Percentiles rank a stretch among this genome's conserved stretches.
phyloP scores from a whole-genome alignment of 176 grass and related monocot species.

The Rhynchospora tenuis region DNA sequence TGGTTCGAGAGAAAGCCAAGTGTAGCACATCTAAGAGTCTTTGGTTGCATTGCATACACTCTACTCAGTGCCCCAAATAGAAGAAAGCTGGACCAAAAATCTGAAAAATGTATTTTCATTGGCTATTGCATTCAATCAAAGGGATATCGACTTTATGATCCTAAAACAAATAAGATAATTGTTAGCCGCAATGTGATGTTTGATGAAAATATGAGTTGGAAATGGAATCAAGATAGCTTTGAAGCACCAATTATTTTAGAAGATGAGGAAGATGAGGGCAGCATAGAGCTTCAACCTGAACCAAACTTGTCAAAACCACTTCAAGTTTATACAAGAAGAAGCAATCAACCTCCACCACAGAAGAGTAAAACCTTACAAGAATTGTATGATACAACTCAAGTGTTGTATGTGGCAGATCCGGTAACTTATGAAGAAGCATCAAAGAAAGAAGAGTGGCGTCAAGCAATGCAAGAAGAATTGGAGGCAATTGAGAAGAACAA shows the following conservation, averaged over 20 bases:
- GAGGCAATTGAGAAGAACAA: constrained; percentile 20
- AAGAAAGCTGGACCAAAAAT: background rate
- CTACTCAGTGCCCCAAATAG: background rate
- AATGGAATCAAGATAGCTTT: too few species aligned
- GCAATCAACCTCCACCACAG: background rate
- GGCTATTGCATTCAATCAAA: background rate
- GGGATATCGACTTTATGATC: too few species aligned
- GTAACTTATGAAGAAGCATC: background rate
- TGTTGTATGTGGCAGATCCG: background rate
- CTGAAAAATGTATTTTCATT: background rate
- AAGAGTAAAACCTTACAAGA: background rate
- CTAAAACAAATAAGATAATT: too few species aligned
- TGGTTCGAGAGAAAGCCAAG: background rate
- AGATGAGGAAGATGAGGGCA: too few species aligned
- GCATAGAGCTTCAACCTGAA: too few species aligned
- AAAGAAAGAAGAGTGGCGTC: background rate
- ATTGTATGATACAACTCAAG: constrained; percentile 6
- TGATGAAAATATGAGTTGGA: too few species aligned
- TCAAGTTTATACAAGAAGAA: too few species aligned
- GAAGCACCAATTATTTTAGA: too few species aligned
- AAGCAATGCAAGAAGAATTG: constrained; percentile 10
- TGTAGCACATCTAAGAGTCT: background rate
- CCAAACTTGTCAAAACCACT: too few species aligned
- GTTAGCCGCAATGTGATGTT: too few species aligned
- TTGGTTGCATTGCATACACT: background rate